Base-by-base conservation (phyloP, 345 rosid genomes). In the Excoecaria agallocha region DNA sequence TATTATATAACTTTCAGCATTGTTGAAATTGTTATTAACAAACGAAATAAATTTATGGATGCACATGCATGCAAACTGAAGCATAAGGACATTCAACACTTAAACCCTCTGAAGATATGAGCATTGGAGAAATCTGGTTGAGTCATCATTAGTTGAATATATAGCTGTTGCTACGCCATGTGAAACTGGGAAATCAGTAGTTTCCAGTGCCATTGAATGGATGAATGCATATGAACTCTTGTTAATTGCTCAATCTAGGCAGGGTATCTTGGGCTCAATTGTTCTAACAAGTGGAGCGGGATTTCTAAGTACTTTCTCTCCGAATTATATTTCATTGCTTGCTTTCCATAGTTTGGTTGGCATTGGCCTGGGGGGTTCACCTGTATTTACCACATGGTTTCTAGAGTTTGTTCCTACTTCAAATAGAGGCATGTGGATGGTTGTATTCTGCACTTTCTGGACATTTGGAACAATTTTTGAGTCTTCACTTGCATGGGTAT, bases 401-500 rank as follows among this genome's bases (percentile, higher is more conserved):
- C 76, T 77, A 15, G 80, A 77, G 68, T 72, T 77, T 72, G 57
- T 66, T 49, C 80, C 76, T 66, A 41, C 72, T 72, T 58, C 80
- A 30, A 39, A 66, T 41, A 72, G 76, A 62, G 76, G 76, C 68
- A 49, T 24, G 2, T 62, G 76, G 76, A 72, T 72, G 76, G 68
- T 72, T 35, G 68, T 62, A 39, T 50, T 48, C 68, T 72, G 60
- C 37, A 19, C 38, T 25, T 72, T 62, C 76, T 72, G 76, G 76
- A 72, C 76, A 10, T 3, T 72, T 35, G 76, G 76, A 19, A 72
- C 76, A 0, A 61, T 72, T 35, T 61, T 72, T 30, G 30, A 30
- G 30, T 30, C 30, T 30, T 30, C 30, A 30, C 30, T 30, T 30
- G 30, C 30, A 30, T 30, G 30, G 30, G 30, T 30, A 30, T 30